Base-by-base conservation (phyloP, 768 basidiomycete genomes). In the Lactarius hatsudake region DNA sequence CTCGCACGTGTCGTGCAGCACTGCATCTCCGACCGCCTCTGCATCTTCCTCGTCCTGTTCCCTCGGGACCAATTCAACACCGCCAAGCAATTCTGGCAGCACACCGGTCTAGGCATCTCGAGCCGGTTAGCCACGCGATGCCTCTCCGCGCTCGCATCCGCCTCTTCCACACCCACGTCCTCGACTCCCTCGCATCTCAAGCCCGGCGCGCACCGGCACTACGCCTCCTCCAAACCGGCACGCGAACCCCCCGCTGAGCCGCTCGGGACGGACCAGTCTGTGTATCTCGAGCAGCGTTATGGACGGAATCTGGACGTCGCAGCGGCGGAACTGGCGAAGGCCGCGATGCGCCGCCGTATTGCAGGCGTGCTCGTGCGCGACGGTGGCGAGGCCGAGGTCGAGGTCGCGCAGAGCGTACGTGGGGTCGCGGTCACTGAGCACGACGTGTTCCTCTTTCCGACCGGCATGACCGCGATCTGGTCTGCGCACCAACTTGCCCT, bases 391-490 rank as follows among this genome's bases (percentile, higher is more conserved):
- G 85, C 84, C 0, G 77, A 78, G 10, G 75, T 80, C 38, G 80
- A 83, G 63, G 74, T 81, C 3, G 76, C 87, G 3, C 87, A 86
- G 3, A 90, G 88, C 69, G 84, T 81, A 36, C 81, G 92, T 66
- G 89, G 90, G 26, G 87, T 90, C 7, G 83, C 84, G 23, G 84
- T 96, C 20, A 83, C 85, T 2, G 94, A 96, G 74, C 83, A 90
- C 45, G 96, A 98, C 69, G 96, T 98, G 0, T 98, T 85, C 75
- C 80, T 99, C 30, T 95, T 83, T 72, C 84, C 93, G 0, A 85
- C 87, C 0, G 96, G 96, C 1, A 98, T 99, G 96, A 79, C 88
- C 40, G 95, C 96, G 1, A 96, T 99, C 61, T 99, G 93, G 91
- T 89, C 83, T 73, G 88, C 94, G 0, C 94, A 97, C 74, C 84